Percentiles rank a stretch among this genome's conserved stretches.
Evolutionary conservation across 306 rosid genomes (phyloP).

Genomic region (Trifolium pratense): DNA sequence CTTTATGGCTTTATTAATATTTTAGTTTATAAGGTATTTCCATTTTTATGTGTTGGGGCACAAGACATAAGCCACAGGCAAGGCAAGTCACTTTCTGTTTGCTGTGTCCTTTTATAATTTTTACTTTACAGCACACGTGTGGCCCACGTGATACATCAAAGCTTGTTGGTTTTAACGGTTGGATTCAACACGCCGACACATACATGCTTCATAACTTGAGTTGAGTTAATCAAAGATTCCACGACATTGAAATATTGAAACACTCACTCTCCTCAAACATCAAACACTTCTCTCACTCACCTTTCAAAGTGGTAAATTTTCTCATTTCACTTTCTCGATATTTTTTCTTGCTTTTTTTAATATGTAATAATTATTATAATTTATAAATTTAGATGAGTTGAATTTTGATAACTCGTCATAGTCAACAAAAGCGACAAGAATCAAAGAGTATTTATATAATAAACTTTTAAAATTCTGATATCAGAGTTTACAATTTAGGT

Average conservation of each 20-base stretch:
- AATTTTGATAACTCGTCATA: background rate
- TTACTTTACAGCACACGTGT: conserved; percentile 54
- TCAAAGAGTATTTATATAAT: too few species aligned
- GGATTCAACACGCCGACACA: conserved; percentile 42
- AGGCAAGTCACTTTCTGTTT: conserved; percentile 38
- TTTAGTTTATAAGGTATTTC: conserved; percentile 6
- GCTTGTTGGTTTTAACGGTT: conserved; percentile 39
- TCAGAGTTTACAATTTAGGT: too few species aligned
- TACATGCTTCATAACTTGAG: conserved; percentile 5
- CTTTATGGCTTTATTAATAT: background rate
- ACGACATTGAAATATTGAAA: conserved; percentile 23
- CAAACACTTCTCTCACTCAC: background rate
- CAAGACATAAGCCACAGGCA: conserved; percentile 28
- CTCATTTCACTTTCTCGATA: background rate
- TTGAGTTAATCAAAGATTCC: conserved; percentile 30
- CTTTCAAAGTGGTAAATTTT: background rate
- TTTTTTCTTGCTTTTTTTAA: background rate
- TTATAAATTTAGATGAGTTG: background rate
- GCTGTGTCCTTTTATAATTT: conserved; percentile 35
- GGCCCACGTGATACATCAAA: conserved; percentile 44
- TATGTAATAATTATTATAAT: background rate
- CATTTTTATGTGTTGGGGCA: background rate
- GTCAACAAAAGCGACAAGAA: too few species aligned
- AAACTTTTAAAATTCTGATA: too few species aligned
- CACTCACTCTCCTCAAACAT: background rate